A percentile compares a stretch with the other conserved stretches of the same genome.
Conservation (phyloP, 306 rosid species). For the Cotoneaster glaucophyllus region DNA sequence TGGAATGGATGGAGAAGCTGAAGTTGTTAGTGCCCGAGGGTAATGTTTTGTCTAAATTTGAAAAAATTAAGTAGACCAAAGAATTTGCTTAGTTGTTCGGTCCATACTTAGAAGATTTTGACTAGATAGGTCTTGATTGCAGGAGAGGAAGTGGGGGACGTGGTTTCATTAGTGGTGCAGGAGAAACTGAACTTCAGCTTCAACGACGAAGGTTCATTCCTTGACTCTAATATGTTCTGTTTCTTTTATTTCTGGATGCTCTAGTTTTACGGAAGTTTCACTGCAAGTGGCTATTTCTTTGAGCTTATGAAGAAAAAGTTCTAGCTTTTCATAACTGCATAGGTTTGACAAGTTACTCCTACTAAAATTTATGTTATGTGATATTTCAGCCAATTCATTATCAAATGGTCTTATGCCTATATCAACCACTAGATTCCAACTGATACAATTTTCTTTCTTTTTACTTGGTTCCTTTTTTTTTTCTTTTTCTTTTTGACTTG, state of each 20-base stretch:
- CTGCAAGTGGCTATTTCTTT: background rate
- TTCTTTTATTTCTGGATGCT: constrained; percentile 8
- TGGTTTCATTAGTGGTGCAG: constrained; percentile 96
- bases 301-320: background rate
- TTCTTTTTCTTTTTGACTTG: background rate
- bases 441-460: background rate
- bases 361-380: background rate
- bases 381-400: background rate
- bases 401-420: background rate
- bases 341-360: constrained; percentile 1
- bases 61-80: background rate
- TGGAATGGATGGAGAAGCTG: constrained; percentile 71
- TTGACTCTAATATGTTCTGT: constrained; percentile 15
- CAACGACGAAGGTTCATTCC: constrained; percentile 75
- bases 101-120: background rate
- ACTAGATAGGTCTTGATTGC: constrained; percentile 21
- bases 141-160: constrained; percentile 97
- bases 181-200: constrained; percentile 98
- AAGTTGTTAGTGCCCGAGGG: constrained; percentile 97
- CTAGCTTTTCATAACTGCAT: background rate
- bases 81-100: background rate
- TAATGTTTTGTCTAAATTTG: constrained; percentile 14
- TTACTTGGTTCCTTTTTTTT: background rate
- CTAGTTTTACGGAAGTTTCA: background rate
- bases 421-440: background rate